These are phyloP conservation scores for Chloroidium sp. DNA, from an alignment of 163 green algal species.

Conservation along the genomic window DNA sequence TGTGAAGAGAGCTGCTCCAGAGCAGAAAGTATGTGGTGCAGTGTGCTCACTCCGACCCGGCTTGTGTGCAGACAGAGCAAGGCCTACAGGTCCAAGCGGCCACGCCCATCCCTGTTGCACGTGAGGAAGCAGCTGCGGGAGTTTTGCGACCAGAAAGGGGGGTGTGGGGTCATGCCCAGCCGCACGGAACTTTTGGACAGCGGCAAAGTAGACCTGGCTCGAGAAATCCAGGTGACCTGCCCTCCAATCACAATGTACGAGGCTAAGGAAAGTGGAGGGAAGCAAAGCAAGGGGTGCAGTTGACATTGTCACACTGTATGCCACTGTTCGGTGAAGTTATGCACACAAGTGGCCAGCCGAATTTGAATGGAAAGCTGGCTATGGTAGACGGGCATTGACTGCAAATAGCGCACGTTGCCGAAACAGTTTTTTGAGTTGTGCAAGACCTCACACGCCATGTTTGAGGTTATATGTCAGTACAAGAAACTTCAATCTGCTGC, in stretches of 20 bases:
- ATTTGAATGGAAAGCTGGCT: too few species aligned
- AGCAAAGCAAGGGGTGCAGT: too few species aligned
- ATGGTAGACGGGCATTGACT: too few species aligned
- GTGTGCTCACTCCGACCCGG: background rate
- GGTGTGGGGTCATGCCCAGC: constrained; percentile 17
- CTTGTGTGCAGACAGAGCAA: background rate
- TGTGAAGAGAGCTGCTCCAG: constrained; percentile 15
- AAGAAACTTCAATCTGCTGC: background rate
- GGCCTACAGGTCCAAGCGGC: too few species aligned
- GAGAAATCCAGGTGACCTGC: constrained; percentile 9
- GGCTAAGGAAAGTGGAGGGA: too few species aligned
- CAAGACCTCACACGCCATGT: background rate
- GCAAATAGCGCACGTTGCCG: too few species aligned
- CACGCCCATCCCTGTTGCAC: background rate
- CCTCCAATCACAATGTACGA: too few species aligned
- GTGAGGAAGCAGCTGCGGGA: constrained; percentile 10
- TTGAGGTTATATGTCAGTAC: too few species aligned
- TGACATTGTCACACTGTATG: too few species aligned
- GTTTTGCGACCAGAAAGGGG: background rate
- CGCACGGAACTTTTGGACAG: constrained; percentile 15
- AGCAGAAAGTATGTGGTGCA: background rate
- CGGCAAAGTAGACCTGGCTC: constrained; percentile 14
- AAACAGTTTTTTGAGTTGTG: too few species aligned
- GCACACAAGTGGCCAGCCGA: too few species aligned
- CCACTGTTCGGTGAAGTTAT: too few species aligned